Percentiles rank a stretch among this genome's conserved stretches.
phyloP scores from a whole-genome alignment of 2,329 filamentous ascomycete genomes.

The Diplodia mutila region DNA sequence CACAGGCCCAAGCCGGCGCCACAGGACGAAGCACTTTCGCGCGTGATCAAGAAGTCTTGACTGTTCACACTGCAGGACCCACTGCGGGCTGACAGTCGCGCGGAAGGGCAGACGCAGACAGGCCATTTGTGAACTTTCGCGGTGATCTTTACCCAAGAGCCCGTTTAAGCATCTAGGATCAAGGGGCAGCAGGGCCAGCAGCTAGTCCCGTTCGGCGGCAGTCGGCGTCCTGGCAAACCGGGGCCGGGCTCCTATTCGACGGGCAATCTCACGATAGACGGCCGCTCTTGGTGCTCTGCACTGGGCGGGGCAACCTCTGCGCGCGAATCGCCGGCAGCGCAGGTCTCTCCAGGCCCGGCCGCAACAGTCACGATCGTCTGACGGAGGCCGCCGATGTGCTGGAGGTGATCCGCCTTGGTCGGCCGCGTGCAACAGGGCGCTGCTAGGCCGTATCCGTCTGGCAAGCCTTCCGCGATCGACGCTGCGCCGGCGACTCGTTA shows the following conservation, averaged over 20 bases:
- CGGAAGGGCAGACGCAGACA: background rate
- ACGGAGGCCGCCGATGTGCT: conserved; percentile 12
- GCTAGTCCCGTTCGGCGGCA: conserved; percentile 23
- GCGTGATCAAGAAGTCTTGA: conserved; percentile 25
- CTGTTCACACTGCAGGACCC: conserved; percentile 14
- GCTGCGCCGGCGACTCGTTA: conserved; percentile 19
- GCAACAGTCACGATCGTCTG: conserved; percentile 12
- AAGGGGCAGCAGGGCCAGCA: conserved; percentile 16
- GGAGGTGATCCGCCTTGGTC: conserved; percentile 15
- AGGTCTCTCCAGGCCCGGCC: background rate
- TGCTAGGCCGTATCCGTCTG: conserved; percentile 15
- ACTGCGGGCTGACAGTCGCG: conserved; percentile 6
- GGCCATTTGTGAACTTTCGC: background rate
- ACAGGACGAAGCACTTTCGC: conserved; percentile 14
- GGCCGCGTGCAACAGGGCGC: conserved; percentile 12
- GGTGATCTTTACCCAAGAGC: conserved; percentile 19
- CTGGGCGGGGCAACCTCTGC: conserved; percentile 3
- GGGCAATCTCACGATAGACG: conserved; percentile 21
- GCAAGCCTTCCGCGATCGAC: conserved; percentile 25
- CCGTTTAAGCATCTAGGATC: conserved; percentile 18
- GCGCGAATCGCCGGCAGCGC: background rate
- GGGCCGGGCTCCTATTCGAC: conserved; percentile 21
- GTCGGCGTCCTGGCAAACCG: conserved; percentile 20
- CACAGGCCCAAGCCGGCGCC: conserved; percentile 4
- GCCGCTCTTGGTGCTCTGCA: conserved; percentile 1